Percentiles rank a stretch among this genome's conserved stretches.
These are phyloP conservation scores for Raphanus raphanistrum DNA, from an alignment of 345 rosid genomes.

Conservation along the genomic window DNA sequence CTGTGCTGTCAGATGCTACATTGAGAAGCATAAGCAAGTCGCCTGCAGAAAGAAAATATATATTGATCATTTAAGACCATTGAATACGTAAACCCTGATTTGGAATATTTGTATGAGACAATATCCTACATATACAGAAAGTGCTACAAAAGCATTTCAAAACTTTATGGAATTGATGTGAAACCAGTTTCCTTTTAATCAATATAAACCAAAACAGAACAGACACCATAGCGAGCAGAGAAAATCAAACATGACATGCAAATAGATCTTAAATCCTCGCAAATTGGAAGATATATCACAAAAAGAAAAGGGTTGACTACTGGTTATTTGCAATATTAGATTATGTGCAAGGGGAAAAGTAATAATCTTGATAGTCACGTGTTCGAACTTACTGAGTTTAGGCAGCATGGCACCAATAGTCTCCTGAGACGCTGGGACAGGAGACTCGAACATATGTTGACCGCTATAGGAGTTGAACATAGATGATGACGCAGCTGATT, in stretches of 20 bases:
- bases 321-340: constrained; percentile 3
- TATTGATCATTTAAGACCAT: constrained; percentile 15
- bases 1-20: constrained; percentile 71
- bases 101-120: constrained; percentile 3
- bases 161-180: not conserved
- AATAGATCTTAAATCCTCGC: not conserved
- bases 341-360: constrained; percentile 14
- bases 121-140: constrained; percentile 1
- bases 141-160: not conserved
- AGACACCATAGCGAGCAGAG: not conserved
- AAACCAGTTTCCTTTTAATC: constrained; percentile 1
- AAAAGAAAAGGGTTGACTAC: not conserved
- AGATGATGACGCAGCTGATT: constrained; percentile 66
- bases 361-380: not conserved
- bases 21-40: constrained; percentile 72
- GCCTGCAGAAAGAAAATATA: constrained; percentile 45
- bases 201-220: constrained; percentile 4
- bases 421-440: constrained; percentile 74
- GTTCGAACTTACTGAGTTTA: constrained; percentile 69
- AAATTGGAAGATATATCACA: not conserved
- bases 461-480: constrained; percentile 74
- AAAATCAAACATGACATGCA: constrained; percentile 17
- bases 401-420: constrained; percentile 95
- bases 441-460: constrained; percentile 79
- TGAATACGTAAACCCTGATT: constrained; percentile 20